These are phyloP conservation scores for Aspergillus bombycis DNA, from an alignment of 2,329 filamentous ascomycete genomes.

Conservation along the genomic window DNA sequence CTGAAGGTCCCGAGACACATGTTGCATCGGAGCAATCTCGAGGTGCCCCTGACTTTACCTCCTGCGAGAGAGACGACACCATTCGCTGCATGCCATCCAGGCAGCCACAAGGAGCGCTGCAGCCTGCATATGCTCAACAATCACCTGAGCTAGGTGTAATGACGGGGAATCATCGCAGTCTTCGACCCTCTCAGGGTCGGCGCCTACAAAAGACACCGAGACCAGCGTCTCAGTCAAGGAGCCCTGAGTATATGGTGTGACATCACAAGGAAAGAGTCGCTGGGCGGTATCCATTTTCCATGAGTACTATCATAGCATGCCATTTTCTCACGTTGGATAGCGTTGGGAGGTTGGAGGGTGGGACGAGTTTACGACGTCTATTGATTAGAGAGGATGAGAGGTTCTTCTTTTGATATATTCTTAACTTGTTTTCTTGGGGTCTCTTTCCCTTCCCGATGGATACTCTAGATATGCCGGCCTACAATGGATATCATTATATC, in stretches of 20 bases:
- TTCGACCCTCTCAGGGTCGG: slow-evolving; percentile 1
- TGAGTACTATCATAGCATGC: neutral
- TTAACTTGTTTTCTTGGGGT: neutral
- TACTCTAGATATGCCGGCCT: neutral
- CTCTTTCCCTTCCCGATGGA: neutral
- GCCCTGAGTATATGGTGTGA: slow-evolving; percentile 8
- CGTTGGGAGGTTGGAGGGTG: neutral
- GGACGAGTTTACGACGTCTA: neutral
- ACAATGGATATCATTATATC: neutral
- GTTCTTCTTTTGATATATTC: neutral
- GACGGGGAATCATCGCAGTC: neutral
- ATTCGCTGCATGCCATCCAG: neutral
- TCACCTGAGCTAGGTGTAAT: neutral
- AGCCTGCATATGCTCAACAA: neutral
- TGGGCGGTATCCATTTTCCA: neutral
- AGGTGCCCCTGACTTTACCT: neutral
- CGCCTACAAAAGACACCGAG: slow-evolving; percentile 10
- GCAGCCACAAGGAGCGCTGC: neutral
- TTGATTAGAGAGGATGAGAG: too few relatives aligned
- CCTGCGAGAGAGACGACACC: neutral
- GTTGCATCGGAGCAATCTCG: neutral
- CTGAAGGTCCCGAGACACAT: neutral
- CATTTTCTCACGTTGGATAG: neutral
- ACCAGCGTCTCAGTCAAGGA: neutral
- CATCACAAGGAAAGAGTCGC: neutral